phyloP scores from a whole-genome alignment of 2,329 filamentous ascomycete genomes.

The Helicocarpus griseus region DNA sequence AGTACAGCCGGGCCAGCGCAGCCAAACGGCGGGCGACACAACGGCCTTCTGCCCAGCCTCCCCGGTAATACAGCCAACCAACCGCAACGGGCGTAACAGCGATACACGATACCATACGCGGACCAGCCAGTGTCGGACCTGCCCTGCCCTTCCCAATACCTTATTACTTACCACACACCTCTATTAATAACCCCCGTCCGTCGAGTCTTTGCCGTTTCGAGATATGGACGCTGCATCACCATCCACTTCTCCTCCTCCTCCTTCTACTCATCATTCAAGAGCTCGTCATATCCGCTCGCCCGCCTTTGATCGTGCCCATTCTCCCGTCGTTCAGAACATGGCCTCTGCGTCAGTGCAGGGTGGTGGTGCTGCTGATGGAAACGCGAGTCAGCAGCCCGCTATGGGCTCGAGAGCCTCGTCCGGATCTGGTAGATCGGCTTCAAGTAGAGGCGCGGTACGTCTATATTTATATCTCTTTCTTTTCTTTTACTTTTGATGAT shows the following conservation, averaged over 20 bases:
- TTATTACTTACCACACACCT: not conserved
- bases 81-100: not conserved
- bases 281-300: slow-evolving; percentile 53
- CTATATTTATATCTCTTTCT: slow-evolving; percentile 16
- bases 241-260: slow-evolving; percentile 7
- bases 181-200: not conserved
- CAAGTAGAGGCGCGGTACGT: slow-evolving; percentile 50
- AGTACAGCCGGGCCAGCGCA: no score
- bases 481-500: not conserved
- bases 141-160: not conserved
- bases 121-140: not conserved
- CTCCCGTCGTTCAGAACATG: slow-evolving; percentile 25
- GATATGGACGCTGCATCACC: not conserved
- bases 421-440: slow-evolving; percentile 53
- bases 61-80: not conserved
- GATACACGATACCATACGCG: not conserved
- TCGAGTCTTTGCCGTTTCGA: not conserved
- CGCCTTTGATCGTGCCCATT: slow-evolving; percentile 51
- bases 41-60: not conserved
- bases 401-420: slow-evolving; percentile 55
- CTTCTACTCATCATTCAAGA: slow-evolving; percentile 20
- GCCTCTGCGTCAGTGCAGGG: slow-evolving; percentile 35
- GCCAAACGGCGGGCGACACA: not conserved
- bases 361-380: slow-evolving; percentile 43
- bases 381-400: slow-evolving; percentile 33